Percentiles rank a stretch among this genome's conserved stretches.
Conservation (phyloP, 169 alveolate species). For the Plasmodium vivax region DNA sequence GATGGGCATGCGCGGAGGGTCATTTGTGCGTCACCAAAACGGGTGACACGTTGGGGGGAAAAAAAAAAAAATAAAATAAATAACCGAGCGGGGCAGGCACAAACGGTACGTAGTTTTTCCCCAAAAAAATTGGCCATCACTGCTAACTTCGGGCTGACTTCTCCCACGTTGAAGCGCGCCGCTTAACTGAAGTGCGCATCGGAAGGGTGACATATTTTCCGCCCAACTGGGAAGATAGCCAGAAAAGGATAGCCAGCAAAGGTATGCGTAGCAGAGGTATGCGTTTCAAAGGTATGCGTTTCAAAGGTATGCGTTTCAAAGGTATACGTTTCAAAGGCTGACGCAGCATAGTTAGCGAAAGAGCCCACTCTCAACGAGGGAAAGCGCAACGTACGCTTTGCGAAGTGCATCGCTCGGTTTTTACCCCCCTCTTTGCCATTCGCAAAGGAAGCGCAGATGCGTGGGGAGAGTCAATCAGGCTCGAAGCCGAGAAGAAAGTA, state of each 20-base stretch:
- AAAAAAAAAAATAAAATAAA: too few relatives aligned
- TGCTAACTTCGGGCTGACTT: neutral
- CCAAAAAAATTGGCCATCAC: neutral
- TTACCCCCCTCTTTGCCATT: neutral
- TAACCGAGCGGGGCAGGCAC: neutral
- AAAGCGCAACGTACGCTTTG: neutral
- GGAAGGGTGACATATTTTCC: neutral
- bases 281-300: too few relatives aligned
- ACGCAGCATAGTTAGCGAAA: neutral
- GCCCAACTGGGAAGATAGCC: neutral
- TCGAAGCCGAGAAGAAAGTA: too few relatives aligned
- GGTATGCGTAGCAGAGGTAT: neutral
- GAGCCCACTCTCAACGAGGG: neutral
- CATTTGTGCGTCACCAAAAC: neutral
- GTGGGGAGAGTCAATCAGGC: neutral
- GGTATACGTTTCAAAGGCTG: neutral
- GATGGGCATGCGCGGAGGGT: neutral
- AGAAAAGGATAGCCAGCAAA: neutral
- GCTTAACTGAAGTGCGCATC: neutral
- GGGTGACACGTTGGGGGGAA: neutral
- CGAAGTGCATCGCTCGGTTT: neutral
- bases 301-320: too few relatives aligned
- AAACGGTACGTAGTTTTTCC: neutral
- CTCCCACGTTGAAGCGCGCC: neutral
- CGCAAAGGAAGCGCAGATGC: neutral